phyloP scores from a whole-genome alignment of 139 green algal genomes.

The Tetradesmus lagerheimii region DNA sequence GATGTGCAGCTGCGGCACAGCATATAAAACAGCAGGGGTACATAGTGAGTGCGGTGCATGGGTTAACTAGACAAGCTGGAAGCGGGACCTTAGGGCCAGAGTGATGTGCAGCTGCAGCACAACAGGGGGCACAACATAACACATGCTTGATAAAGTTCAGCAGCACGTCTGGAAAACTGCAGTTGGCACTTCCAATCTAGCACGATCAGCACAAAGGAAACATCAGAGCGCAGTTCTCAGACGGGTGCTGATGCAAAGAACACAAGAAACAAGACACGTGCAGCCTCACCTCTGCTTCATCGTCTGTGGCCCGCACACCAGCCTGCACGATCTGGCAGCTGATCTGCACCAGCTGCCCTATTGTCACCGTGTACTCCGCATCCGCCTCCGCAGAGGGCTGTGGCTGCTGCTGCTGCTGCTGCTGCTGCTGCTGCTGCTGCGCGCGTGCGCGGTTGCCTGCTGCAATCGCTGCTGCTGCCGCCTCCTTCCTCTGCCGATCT shows the following conservation, averaged over 20 bases:
- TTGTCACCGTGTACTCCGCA: background rate
- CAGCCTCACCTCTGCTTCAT: slow-evolving; percentile 11
- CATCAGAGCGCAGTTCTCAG: too few relatives aligned
- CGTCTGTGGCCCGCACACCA: background rate
- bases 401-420: slow-evolving; percentile 20
- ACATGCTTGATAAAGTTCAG: too few relatives aligned
- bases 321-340: slow-evolving; percentile 6
- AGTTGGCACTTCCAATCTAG: too few relatives aligned
- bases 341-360: slow-evolving; percentile 22
- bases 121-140: background rate
- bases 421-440: slow-evolving; percentile 10
- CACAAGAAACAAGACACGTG: background rate
- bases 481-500: background rate
- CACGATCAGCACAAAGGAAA: too few relatives aligned
- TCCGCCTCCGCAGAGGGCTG: background rate
- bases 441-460: background rate
- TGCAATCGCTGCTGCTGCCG: slow-evolving; percentile 26
- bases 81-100: background rate
- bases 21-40: too few relatives aligned
- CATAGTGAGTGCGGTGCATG: too few relatives aligned
- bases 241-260: background rate
- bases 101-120: background rate
- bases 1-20: too few relatives aligned
- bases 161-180: too few relatives aligned
- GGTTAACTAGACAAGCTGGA: too few relatives aligned